Base-by-base conservation (phyloP, 768 basidiomycete genomes). In the Cyathus striatus region DNA sequence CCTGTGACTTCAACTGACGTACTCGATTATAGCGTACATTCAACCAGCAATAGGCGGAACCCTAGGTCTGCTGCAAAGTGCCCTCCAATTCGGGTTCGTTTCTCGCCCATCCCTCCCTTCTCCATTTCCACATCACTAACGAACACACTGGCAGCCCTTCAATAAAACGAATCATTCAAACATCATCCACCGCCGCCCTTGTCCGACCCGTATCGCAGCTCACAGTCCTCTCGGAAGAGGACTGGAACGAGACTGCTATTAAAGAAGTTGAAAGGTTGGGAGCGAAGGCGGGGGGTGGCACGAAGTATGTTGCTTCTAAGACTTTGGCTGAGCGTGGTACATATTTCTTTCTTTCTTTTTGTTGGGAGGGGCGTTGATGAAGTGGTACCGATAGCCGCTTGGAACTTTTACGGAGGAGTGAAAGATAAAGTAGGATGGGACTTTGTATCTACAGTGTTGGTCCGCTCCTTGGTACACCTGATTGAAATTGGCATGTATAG, bases 351-450 rank as follows among this genome's bases (percentile, higher is more conserved):
- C 23, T 4, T 43, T 13, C 35, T 12, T 14, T n/a, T 37, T 36
- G n/a, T n/a, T n/a, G n/a, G n/a, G n/a, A n/a, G n/a, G n/a, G n/a
- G n/a, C n/a, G n/a, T n/a, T n/a, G n/a, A n/a, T n/a, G n/a, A n/a
- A n/a, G n/a, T n/a, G n/a, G n/a, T n/a, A n/a, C n/a, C 16, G 12
- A 32, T 12, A 32, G 30, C 30, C 13, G 30, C 67, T n/a, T 72
- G 67, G 69, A 58, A 64, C 1, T 71, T 69, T 42, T 55, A 51
- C n/a, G 46, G 62, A n/a, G 44, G 59, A 41, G 49, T 75, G 43
- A 65, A 72, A 38, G 42, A 59, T 27, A 59, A 68, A 24, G 60
- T 60, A n/a, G 55, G 55, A 4, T 81, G 74, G 73, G 82, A 82
- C 43, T 47, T 83, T 14, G 64, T 68, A n/a, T n/a, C n/a, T n/a